Base-by-base conservation (phyloP, 2,329 filamentous ascomycete species). In the Aspergillus novofumigatus region DNA sequence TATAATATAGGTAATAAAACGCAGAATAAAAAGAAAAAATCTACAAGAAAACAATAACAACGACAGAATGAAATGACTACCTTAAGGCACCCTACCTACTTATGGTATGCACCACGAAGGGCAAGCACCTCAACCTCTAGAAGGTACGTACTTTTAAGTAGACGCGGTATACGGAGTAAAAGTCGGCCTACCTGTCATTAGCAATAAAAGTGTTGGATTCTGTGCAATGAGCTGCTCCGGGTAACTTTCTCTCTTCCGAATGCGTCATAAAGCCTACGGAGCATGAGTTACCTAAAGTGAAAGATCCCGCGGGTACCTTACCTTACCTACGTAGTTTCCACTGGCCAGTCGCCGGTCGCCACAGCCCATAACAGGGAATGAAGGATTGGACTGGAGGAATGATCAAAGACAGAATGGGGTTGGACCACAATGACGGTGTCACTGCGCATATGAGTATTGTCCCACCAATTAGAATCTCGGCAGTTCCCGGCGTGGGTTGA, bases 381-480 rank as follows among this genome's bases (percentile, higher is more conserved):
- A 35, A 44, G 41, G 54, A 59, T 57, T 52, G 48, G 48, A 35
- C 32, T 38, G 32, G 32, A 38, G 57, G 57, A 57, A 59, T 48
- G 42, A 65, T 69, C 65, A 65, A 63, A 67, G 61, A 55, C 54
- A 61, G 49, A 55, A 60, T 58, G 57, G 57, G 53, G 56, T 64
- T 62, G 67, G 69, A 59, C 60, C 64, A 54, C 26, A 52, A 65
- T 67, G 67, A 68, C 65, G 63, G 64, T 50, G 52, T 60, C 44
- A 47, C 56, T 52, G 59, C 57, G 53, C 55, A 59, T 54, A 56
- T 62, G 54, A 54, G 54, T 44, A 57, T 60, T 65, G 59, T 67
- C 64, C 68, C 67, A 67, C 68, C 70, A 71, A 72, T 71, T 21
- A 65, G 7, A 32, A 3, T 1, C 60, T 69, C 62, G 66, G 65